A percentile compares a stretch with the other conserved stretches of the same genome.
Conservation (phyloP, 352 stramenopile genomes). For the Phytophthora vignae region DNA sequence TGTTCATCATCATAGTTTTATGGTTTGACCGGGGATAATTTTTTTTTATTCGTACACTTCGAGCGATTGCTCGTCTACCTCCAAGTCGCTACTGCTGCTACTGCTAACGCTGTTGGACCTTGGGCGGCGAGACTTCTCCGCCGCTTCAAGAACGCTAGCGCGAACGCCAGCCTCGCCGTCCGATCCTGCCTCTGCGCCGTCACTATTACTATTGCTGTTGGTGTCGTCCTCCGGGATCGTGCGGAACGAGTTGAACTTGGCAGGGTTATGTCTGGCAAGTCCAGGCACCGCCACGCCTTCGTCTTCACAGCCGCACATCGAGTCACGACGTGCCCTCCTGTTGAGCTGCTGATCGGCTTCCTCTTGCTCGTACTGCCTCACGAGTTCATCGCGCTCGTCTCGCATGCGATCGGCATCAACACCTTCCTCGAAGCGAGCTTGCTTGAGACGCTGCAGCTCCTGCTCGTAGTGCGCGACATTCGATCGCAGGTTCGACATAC, state of each 20-base stretch:
- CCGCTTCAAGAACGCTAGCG: constrained; percentile 32
- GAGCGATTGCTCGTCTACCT: constrained; percentile 43
- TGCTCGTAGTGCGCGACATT: constrained; percentile 89
- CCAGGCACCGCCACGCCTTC: constrained; percentile 83
- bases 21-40: too few relatives aligned
- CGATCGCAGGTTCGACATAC: constrained; percentile 67
- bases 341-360: constrained; percentile 18
- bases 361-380: constrained; percentile 25
- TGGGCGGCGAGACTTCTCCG: constrained; percentile 34
- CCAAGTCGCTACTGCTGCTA: constrained; percentile 40
- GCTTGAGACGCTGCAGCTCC: constrained; percentile 75
- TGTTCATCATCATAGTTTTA: not conserved
- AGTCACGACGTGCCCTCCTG: constrained; percentile 39
- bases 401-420: constrained; percentile 19
- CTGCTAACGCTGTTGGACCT: constrained; percentile 35
- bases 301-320: constrained; percentile 51
- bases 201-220: constrained; percentile 46
- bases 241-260: constrained; percentile 89
- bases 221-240: constrained; percentile 57
- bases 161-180: constrained; percentile 26
- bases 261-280: constrained; percentile 72
- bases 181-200: constrained; percentile 30
- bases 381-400: constrained; percentile 33
- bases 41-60: constrained; percentile 46
- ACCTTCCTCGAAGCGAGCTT: constrained; percentile 33